Base-by-base conservation (phyloP, 78 protist genomes). In the Mantamonas sphyraenae region DNA sequence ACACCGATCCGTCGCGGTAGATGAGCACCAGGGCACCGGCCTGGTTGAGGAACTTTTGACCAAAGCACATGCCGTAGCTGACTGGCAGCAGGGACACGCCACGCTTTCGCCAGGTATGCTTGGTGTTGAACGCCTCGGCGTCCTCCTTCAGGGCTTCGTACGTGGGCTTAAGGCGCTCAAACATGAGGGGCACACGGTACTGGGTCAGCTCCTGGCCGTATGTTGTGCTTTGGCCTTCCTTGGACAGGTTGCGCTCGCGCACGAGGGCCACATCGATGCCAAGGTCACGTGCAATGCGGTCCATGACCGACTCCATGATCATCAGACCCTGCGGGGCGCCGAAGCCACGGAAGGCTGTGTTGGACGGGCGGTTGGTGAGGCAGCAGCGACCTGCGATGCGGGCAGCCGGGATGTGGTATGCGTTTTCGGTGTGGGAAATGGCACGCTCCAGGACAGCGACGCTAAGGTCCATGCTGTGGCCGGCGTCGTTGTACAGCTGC, bases 341-440 rank as follows among this genome's bases (percentile, higher is more conserved):
- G 65, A 93, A 94, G 30, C 95, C 97, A 2, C 87, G 67, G 78
- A 89, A 91, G n/a, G 99, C 96, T 14, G 99, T 95, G 85, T 88
- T 77, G 53, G 97, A 71, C 31, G 91, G 84, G 26, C 50, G 35
- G 80, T 95, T 82, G n/a, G 97, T 92, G 30, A 75, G 73, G 65
- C 82, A 76, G 7, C 71, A 76, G 31, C 60, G 43, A 28, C 94
- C 97, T 12, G 16, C 26, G 16, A 68, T 85, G 22, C 65, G 31
- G 35, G 88, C 16, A 60, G 79, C 37, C 31, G 97, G 95, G 53
- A 87, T 70, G 45, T 66, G 26, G 92, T 96, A 96, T 2, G 70
- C 64, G 68, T 73, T 79, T 60, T 93, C 97, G 63, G 82, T n/a
- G 80, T 86, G 88, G 72, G 85, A 83, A 16, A 89, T 28, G 10